Percentiles rank a stretch among this genome's conserved stretches.
Evolutionary conservation across 352 stramenopile genomes (phyloP).

Genomic region (Globisporangium polare): DNA sequence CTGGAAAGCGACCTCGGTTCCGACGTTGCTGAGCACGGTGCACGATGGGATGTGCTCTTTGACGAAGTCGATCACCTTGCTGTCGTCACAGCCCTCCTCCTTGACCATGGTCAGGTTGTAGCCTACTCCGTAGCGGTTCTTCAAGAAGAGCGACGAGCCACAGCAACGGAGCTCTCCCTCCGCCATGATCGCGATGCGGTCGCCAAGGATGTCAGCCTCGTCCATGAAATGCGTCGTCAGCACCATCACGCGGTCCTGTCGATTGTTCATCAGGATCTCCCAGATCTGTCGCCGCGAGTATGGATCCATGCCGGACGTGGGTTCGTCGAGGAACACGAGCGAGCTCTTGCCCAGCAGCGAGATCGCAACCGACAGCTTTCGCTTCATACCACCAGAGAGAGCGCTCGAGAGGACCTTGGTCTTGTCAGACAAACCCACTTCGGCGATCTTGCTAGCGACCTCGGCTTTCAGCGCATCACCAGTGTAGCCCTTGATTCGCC

Average conservation of each 20-base stretch:
- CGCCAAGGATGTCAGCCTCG: constrained; percentile 79
- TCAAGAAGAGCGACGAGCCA: constrained; percentile 76
- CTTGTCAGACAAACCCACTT: constrained; percentile 66
- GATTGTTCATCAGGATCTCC: constrained; percentile 54
- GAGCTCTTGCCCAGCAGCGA: constrained; percentile 84
- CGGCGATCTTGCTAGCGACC: constrained; percentile 34
- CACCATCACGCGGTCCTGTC: constrained; percentile 61
- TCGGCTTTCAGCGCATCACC: constrained; percentile 31
- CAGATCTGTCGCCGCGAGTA: constrained; percentile 92
- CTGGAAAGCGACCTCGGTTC: constrained; percentile 75
- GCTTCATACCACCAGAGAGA: constrained; percentile 89
- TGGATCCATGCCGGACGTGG: constrained; percentile 94
- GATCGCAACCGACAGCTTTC: constrained; percentile 89
- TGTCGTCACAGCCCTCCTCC: constrained; percentile 27
- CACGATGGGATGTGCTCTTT: constrained; percentile 32
- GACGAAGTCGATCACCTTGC: constrained; percentile 40
- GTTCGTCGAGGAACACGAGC: constrained; percentile 88
- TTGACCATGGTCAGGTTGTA: constrained; percentile 39
- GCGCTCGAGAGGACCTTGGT: constrained; percentile 32
- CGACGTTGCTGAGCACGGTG: constrained; percentile 71
- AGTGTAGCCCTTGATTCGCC: constrained; percentile 52
- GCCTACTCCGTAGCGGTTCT: constrained; percentile 43
- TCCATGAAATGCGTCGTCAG: constrained; percentile 95
- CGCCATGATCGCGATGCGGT: constrained; percentile 79
- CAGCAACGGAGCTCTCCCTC: constrained; percentile 44